Conservation (phyloP, 441 rosid species). For the Gossypium schwendimanii region DNA sequence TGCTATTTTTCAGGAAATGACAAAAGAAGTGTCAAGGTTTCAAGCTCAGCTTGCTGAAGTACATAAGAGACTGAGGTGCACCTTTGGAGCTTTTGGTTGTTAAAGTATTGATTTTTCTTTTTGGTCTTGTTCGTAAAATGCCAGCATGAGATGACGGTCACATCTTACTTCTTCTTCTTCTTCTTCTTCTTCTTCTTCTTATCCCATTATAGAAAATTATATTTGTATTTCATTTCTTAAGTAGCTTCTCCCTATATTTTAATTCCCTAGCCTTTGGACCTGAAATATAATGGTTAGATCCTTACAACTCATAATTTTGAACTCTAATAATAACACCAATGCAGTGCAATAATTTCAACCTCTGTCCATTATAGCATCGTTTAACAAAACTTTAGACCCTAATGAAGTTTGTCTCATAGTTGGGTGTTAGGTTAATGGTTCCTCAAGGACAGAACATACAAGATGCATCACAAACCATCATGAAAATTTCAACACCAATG, state of each 20-base stretch:
- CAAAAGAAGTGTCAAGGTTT: constrained; percentile 35
- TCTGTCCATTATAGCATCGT: background rate
- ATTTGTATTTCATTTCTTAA: background rate
- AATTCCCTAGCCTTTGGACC: background rate
- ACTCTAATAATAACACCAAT: background rate
- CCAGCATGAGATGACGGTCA: background rate
- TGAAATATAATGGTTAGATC: background rate
- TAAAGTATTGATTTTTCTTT: constrained; percentile 6
- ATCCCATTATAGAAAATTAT: background rate
- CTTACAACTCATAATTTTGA: background rate
- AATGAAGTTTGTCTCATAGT: background rate
- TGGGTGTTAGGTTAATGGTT: constrained; percentile 1
- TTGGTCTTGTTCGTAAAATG: background rate
- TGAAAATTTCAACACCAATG: background rate
- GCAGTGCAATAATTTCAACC: background rate
- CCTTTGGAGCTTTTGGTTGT: constrained; percentile 14
- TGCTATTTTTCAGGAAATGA: constrained; percentile 34
- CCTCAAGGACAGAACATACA: background rate
- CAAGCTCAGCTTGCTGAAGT: constrained; percentile 40
- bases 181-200: background rate
- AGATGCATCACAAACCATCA: background rate
- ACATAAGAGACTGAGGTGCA: constrained; percentile 52
- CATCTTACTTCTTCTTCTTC: background rate
- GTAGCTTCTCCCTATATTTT: background rate
- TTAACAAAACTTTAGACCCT: background rate